These are phyloP conservation scores for Pythium phragmiticola DNA, from an alignment of 352 stramenopile genomes.

Conservation along the genomic window DNA sequence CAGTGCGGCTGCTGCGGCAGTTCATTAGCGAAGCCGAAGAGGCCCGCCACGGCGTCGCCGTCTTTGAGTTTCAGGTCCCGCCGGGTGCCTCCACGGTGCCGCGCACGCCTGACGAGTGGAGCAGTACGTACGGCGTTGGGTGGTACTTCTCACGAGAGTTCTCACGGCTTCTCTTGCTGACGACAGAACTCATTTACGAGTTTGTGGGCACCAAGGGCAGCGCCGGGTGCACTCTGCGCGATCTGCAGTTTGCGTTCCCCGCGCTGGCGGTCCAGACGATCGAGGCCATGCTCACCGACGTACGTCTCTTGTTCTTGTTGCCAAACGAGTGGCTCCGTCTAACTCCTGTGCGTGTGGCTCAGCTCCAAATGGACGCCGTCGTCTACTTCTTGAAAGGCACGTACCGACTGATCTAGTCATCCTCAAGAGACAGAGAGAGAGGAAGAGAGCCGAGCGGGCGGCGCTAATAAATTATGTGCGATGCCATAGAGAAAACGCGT, in stretches of 20 bases:
- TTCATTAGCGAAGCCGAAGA: conserved; percentile 66
- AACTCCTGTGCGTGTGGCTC: not conserved
- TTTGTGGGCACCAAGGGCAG: conserved; percentile 37
- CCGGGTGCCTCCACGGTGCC: conserved; percentile 11
- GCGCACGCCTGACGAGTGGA: conserved; percentile 53
- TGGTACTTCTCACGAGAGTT: no score
- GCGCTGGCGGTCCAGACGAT: conserved; percentile 46
- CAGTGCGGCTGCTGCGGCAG: conserved; percentile 51
- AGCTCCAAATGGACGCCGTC: conserved; percentile 71
- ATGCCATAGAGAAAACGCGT: not conserved
- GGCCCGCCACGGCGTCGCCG: conserved; percentile 45
- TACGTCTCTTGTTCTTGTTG: conserved; percentile 25
- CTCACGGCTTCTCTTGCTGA: no score
- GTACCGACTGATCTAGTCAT: conserved; percentile 47
- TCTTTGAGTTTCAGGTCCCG: conserved; percentile 50
- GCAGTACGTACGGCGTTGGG: conserved; percentile 28
- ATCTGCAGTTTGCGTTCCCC: conserved; percentile 62
- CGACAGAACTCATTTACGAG: conserved; percentile 41
- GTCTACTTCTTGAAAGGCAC: conserved; percentile 54
- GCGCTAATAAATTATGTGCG: conserved; percentile 26
- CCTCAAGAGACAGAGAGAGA: not conserved
- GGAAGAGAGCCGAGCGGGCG: not conserved
- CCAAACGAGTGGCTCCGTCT: no score
- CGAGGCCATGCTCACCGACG: conserved; percentile 53
- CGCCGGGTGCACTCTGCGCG: conserved; percentile 41